Base-by-base conservation (phyloP, 208 protist species). In the Trypanosoma melophagium region DNA sequence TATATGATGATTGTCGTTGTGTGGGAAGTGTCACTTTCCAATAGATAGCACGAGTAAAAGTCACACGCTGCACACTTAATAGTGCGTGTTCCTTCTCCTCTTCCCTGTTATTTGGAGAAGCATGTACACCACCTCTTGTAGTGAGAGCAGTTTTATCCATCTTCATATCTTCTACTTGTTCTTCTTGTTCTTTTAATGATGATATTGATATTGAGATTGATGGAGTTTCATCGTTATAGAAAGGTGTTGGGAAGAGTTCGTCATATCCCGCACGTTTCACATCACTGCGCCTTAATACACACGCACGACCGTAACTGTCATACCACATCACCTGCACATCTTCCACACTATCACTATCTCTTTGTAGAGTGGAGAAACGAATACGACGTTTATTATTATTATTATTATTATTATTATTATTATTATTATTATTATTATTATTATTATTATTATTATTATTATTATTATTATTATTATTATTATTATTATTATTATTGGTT, bases 1-100 rank as follows among this genome's bases (percentile, higher is more conserved):
- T n/a, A n/a, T n/a, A n/a, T n/a, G 8, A 22, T 24, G 41, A 42
- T 17, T 25, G 10, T 10, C 45, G 41, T 16, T 57, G 17, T 10
- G 76, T 63, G 0, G 81, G 81, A 41, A 91, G 66, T 9, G 73
- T 54, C 22, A 86, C 85, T 49, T 80, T 78, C 85, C 85, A 91
- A 31, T 73, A 75, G 19, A 91, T 68, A 35, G 80, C 76, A 56
- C 75, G 71, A 19, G 85, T 84, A 13, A 83, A 73, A 53, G 77
- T 71, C 13, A 91, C 61, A 3, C 80, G 73, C 7, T 83, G 40
- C 31, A 91, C 59, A 57, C 80, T 86, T 56, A 87, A 31, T 5
- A 66, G 25, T 31, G 52, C 60, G 28, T 61, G 59, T 40, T 63
- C 53, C 14, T 67, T 40, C 12, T 53, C 58, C 55, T 76, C 50